Evolutionary conservation across 2,329 filamentous ascomycete genomes (phyloP), one percentile per base, ranked within the genome.

Genomic region (Coniochaeta sp.): DNA sequence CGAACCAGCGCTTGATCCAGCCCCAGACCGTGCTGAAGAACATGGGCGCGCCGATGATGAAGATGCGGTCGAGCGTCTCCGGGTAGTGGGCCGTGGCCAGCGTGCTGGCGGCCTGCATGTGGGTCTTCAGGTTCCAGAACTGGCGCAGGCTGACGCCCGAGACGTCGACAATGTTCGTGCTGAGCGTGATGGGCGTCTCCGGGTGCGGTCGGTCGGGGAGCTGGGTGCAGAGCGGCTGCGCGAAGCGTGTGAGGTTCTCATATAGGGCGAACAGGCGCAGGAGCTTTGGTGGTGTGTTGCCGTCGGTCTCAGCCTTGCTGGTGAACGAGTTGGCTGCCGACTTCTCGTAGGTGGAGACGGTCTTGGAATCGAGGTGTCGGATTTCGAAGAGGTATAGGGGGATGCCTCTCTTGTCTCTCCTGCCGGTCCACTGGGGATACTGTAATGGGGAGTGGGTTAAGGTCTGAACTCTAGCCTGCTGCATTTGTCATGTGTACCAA

Each of bases 371-470:
- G 67, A 97, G 83, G 61, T 90, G 85, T 62, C 85, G 84, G 72
- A 97, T 91, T 75, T 96, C 90, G 75, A 90, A 97, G 62, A 97
- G 84, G 74, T 95, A 97, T 66, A 97, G 82, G 8, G 93, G 93
- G 63, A 96, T 96, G 65, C 93, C 93, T 66, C 92, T 70, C 64
- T 86, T 89, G 75, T 97, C 93, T 66, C 93, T 86, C 65, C 92
- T 89, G 59, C 93, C 93, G 22, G 91, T 96, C 90, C 92, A 97
- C 85, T 96, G 91, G 26, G 93, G 92, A 71, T 96, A 96, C 89
- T 93, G 68, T 60, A 9, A 28, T 2, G 36, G n/a, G n/a, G n/a
- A 4, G 3, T 38, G 24, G 30, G 60, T 64, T 58, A 65, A 59
- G 17, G 9, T 26, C 36, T 36, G n/a, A 32, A 36, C 10, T 28